phyloP scores from a whole-genome alignment of 495 filamentous ascomycete species.

The Acidomyces sp. region DNA sequence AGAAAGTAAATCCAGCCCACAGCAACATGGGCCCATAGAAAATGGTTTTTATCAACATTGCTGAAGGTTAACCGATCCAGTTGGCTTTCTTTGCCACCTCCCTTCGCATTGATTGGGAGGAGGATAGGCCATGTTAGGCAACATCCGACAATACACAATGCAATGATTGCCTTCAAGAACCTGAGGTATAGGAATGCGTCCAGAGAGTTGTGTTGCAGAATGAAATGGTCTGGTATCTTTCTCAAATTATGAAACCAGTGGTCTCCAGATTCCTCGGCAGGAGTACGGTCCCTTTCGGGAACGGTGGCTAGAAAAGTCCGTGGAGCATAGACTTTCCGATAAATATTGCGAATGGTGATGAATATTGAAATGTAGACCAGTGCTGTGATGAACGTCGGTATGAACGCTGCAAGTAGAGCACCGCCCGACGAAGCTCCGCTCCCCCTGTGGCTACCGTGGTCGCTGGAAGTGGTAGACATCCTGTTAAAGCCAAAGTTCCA shows the following conservation, averaged over 20 bases:
- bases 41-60: constrained; percentile 41
- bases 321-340: constrained; percentile 72
- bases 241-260: constrained; percentile 62
- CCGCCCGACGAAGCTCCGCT: constrained; percentile 34
- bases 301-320: constrained; percentile 73
- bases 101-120: constrained; percentile 76
- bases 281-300: constrained; percentile 50
- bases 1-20: constrained; percentile 39
- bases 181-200: constrained; percentile 81
- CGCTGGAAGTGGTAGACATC: not conserved
- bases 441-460: constrained; percentile 7
- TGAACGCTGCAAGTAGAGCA: constrained; percentile 55
- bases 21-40: constrained; percentile 50
- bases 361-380: constrained; percentile 56
- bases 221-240: constrained; percentile 45
- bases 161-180: constrained; percentile 59
- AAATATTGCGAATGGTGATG: constrained; percentile 56
- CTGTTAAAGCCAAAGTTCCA: no score
- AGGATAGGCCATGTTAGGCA: constrained; percentile 73
- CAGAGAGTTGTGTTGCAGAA: constrained; percentile 53
- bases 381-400: constrained; percentile 53
- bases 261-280: constrained; percentile 53
- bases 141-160: constrained; percentile 67
- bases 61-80: constrained; percentile 55
- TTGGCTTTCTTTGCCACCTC: constrained; percentile 43